Base-by-base conservation (phyloP, 495 filamentous ascomycete genomes). In the Xylaria curta region DNA sequence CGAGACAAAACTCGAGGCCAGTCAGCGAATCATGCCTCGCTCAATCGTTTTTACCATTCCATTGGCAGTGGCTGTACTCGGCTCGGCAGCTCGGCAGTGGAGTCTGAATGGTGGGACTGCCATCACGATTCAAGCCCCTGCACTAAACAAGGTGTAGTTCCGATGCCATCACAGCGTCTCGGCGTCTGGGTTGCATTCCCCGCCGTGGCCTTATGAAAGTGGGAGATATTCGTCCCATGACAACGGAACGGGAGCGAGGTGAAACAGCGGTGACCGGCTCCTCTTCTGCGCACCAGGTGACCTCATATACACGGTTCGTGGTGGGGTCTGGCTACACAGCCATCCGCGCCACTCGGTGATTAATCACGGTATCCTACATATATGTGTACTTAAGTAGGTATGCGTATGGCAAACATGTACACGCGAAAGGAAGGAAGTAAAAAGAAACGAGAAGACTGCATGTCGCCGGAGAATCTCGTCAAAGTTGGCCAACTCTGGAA, bases 51-150 rank as follows among this genome's bases (percentile, higher is more conserved):
- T 17, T 10, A 6, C n/a, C n/a, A 44, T 36, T 56, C 51, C 26
- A 51, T 26, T 40, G 66, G 66, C 66, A 51, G 66, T 69, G 66
- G 66, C 66, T 60, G 54, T 33, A 42, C 53, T 60, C 53, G 66
- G 56, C 66, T 69, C 66, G 54, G 66, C 54, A 49, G 54, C 66
- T 69, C 53, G 54, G 66, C 66, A 69, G 66, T 24, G 66, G 66
- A 26, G 66, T 60, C 24, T 33, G 8, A 31, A 31, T 5, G 54
- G 53, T 69, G 66, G 66, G 56, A 46, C 54, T 40, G 54, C 54
- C 26, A 36, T 47, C 38, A 21, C 17, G 46, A 38, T 17, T 36
- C 46, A 28, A 66, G 42, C 31, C 26, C 24, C 63, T 66, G 26
- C 51, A 21, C 44, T 46, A 40, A 38, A 51, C 28, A 65, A 31